Base-by-base conservation (phyloP, 1,139 yeast species). In the Spencermartinsiella ligniputridi region DNA sequence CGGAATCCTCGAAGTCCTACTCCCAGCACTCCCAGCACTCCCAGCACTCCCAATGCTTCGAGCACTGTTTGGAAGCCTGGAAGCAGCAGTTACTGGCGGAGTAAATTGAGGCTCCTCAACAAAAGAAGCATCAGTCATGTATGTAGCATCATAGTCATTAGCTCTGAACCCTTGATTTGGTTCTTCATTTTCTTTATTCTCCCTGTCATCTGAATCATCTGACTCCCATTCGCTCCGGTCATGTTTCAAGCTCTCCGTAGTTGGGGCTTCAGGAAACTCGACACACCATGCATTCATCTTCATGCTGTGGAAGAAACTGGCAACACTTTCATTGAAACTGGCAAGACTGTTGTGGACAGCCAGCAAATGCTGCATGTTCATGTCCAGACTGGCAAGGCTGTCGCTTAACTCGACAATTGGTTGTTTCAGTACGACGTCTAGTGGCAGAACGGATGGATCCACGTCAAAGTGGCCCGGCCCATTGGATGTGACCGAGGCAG, bases 221-320 rank as follows among this genome's bases (percentile, higher is more conserved):
- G 18, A 16, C 3, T 35, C 30, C 8, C 4, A 17, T 3, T 32
- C 32, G 18, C 19, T 35, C 11, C 56, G 40, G 32, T 56, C 57
- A 29, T 53, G 45, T 13, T 37, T 40, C 40, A 59, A 57, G 39
- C 61, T 54, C 37, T 59, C 64, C 2, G 56, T 47, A 6, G 60
- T 59, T 3, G 77, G 75, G 0, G 71, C 69, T 52, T 75, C 77
- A 13, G 63, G 61, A 51, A 80, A 80, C 59, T 80, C 85, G 35
- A 78, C 79, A 57, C 87, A 79, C 78, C 84, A 81, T 63, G 83
- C 82, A 45, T 83, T 79, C 63, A 81, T 78, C 46, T 79, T 74
- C 43, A 81, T 63, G 1, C 87, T 84, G 53, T 80, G 80, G 47
- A 81, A 58, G 47, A 81, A 78, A 48, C 82, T 72, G 1, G 83